These are phyloP conservation scores for Tuber brumale DNA, from an alignment of 495 filamentous ascomycete genomes.

Conservation along the genomic window DNA sequence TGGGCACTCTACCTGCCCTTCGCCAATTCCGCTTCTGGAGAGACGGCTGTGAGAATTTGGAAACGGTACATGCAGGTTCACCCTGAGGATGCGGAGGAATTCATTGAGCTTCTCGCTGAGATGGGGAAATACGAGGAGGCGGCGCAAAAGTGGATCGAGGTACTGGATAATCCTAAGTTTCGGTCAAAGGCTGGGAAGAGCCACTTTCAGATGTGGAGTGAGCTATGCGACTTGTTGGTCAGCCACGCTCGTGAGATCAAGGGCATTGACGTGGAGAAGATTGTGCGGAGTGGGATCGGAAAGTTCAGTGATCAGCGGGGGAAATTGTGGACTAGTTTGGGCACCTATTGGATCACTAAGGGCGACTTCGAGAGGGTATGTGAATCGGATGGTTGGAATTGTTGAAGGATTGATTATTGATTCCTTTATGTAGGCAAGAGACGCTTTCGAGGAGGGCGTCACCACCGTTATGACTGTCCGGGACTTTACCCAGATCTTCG, in stretches of 20 bases:
- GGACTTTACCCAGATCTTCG: slow-evolving; percentile 94
- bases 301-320: slow-evolving; percentile 91
- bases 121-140: slow-evolving; percentile 85
- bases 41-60: slow-evolving; percentile 91
- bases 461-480: slow-evolving; percentile 99
- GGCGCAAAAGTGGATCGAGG: slow-evolving; percentile 84
- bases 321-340: slow-evolving; percentile 92
- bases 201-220: slow-evolving; percentile 93
- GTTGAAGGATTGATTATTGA: slow-evolving; percentile 13
- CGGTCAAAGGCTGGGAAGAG: slow-evolving; percentile 89
- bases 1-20: slow-evolving; percentile 91
- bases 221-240: slow-evolving; percentile 96
- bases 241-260: slow-evolving; percentile 80
- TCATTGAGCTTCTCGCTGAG: slow-evolving; percentile 78
- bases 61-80: slow-evolving; percentile 96
- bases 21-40: slow-evolving; percentile 83
- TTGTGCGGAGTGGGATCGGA: slow-evolving; percentile 86
- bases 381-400: neutral
- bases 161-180: slow-evolving; percentile 87
- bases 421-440: slow-evolving; percentile 55
- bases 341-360: slow-evolving; percentile 92
- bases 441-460: slow-evolving; percentile 94
- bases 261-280: slow-evolving; percentile 86
- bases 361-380: slow-evolving; percentile 71
- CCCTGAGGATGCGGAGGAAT: slow-evolving; percentile 92